Evolutionary conservation across 225 moss, liverwort and hornwort species (phyloP).

Genomic region (Polytrichum commune): DNA sequence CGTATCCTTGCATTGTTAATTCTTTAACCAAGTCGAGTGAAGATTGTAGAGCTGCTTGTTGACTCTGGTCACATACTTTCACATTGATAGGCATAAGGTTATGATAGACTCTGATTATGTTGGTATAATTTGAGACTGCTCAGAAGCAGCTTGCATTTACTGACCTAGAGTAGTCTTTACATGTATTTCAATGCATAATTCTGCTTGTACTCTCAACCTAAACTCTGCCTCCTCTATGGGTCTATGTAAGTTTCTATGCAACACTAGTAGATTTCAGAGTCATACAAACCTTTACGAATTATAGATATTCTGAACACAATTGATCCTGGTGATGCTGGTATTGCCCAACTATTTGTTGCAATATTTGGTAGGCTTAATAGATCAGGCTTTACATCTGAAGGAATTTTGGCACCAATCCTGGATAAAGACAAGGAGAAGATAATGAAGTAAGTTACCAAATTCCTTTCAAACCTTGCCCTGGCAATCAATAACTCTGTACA

Average conservation of each 20-base stretch:
- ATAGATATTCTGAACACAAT: constrained; percentile 77
- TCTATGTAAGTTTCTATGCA: no score
- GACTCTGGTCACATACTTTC: no score
- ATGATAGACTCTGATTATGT: no score
- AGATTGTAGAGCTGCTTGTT: neutral
- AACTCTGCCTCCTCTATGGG: no score
- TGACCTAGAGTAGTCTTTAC: no score
- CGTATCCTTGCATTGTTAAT: constrained; percentile 64
- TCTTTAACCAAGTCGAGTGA: no score
- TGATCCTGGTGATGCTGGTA: constrained; percentile 42
- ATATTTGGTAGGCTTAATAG: constrained; percentile 52
- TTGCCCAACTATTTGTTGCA: constrained; percentile 45
- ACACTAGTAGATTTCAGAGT: neutral
- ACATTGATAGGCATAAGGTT: no score
- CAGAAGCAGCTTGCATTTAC: no score
- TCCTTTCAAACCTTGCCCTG: neutral
- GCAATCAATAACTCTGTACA: neutral
- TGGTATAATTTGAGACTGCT: no score
- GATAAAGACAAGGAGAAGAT: constrained; percentile 1
- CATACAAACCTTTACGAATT: constrained; percentile 50
- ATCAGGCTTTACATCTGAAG: constrained; percentile 19
- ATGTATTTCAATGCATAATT: no score
- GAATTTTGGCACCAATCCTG: constrained; percentile 15
- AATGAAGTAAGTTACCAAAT: constrained; percentile 4
- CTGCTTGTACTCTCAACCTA: no score